These are phyloP conservation scores for Acer saccharum DNA, from an alignment of 345 rosid species.

Conservation along the genomic window DNA sequence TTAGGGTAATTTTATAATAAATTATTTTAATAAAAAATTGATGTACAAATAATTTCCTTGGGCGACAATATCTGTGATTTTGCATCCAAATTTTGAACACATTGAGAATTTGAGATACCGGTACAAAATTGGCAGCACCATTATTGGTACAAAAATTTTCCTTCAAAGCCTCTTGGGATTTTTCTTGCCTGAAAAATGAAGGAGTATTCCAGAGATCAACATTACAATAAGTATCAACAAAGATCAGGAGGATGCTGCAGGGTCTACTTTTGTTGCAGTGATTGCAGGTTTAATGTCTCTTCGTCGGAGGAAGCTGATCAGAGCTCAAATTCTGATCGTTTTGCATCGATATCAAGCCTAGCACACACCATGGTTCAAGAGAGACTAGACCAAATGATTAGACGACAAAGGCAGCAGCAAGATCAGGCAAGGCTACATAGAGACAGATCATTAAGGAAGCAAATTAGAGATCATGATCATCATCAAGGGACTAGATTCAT, in stretches of 20 bases:
- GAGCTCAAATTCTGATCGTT: conserved; percentile 41
- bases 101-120: no score
- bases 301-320: conserved; percentile 54
- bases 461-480: conserved; percentile 16
- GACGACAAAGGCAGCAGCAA: conserved; percentile 45
- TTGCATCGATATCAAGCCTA: conserved; percentile 65
- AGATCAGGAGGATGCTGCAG: conserved; percentile 60
- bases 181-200: conserved; percentile 27
- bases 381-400: conserved; percentile 79
- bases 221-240: conserved; percentile 43
- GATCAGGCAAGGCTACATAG: conserved; percentile 31
- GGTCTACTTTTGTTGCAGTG: conserved; percentile 67
- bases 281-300: conserved; percentile 69
- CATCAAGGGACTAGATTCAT: conserved; percentile 52
- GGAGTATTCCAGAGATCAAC: conserved; percentile 22
- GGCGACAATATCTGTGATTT: no score
- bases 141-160: conserved; percentile 21
- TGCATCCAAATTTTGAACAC: no score
- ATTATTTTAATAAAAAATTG: no score
- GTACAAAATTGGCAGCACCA: neutral
- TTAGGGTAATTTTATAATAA: no score
- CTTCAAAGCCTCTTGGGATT: conserved; percentile 20
- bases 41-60: no score
- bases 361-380: conserved; percentile 91
- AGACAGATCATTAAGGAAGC: conserved; percentile 34